A percentile compares a stretch with the other conserved stretches of the same genome.
Conservation (phyloP, 441 rosid species). For the Geranium incanum region DNA sequence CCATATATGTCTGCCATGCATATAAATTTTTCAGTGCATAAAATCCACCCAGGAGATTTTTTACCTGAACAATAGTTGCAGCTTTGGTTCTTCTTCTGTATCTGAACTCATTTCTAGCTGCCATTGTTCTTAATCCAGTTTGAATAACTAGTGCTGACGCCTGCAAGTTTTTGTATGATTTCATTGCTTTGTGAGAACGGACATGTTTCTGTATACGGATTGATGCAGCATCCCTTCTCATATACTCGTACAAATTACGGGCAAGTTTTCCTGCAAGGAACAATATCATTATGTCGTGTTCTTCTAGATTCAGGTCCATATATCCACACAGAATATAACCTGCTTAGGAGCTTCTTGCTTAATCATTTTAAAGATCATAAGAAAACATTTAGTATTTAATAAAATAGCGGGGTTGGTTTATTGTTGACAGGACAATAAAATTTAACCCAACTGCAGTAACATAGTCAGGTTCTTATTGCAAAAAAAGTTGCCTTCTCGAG, state of each 20-base stretch:
- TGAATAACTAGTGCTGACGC: slow-evolving; percentile 67
- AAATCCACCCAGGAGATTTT: background rate
- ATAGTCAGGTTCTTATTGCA: background rate
- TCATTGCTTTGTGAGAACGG: slow-evolving; percentile 56
- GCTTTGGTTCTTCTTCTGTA: slow-evolving; percentile 55
- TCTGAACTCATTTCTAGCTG: slow-evolving; percentile 51
- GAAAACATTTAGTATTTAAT: background rate
- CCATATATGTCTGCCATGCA: background rate
- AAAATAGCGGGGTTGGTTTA: too few species aligned
- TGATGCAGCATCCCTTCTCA: slow-evolving; percentile 82
- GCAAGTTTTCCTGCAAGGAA: slow-evolving; percentile 62
- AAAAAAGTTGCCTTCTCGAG: background rate
- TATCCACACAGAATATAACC: background rate
- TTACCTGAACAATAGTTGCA: slow-evolving; percentile 52
- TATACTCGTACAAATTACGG: slow-evolving; percentile 61
- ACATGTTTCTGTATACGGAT: slow-evolving; percentile 83
- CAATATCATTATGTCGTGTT: background rate
- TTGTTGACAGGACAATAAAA: too few species aligned
- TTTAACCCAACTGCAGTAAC: too few species aligned
- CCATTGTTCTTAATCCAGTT: slow-evolving; percentile 91
- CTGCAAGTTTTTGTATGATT: slow-evolving; percentile 47
- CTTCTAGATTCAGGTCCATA: background rate
- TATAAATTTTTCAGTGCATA: background rate
- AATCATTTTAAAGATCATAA: too few species aligned
- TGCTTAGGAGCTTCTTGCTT: too few species aligned